Base-by-base conservation (phyloP, 768 basidiomycete species). In the Saitozyma podzolica region DNA sequence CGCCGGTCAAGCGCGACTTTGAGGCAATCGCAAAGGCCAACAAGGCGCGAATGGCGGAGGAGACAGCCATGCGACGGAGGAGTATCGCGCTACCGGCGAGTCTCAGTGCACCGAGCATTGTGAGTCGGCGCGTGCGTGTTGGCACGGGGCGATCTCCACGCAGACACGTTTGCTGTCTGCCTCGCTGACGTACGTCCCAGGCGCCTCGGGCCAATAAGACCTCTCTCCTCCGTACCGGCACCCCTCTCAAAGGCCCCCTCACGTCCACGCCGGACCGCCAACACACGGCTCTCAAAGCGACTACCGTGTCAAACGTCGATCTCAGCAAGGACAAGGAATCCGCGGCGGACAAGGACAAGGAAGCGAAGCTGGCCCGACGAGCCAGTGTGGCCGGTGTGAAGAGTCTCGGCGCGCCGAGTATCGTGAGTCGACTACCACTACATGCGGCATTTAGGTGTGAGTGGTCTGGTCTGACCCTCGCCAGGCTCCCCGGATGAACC, bases 381-480 rank as follows among this genome's bases (percentile, higher is more conserved):
- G 56, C 54, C n/a, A 65, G 59, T 51, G 48, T 69, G 13, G 48
- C 52, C n/a, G 63, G 61, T 42, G 54, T 73, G 9, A 67, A 58
- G 41, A 69, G 68, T 58, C 45, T 73, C 19, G 71, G 59, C 1
- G 64, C 62, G 10, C 71, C 71, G 14, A 63, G 61, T 47, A 73
- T 69, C 11, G 71, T 73, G 43, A 45, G 71, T 66, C 10, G 10
- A 5, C n/a, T 13, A 13, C 13, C n/a, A 5, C n/a, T 13, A 13
- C 13, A 1, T 13, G 20, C 9, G 41, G 9, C 4, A 20, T 39
- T 2, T 0, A 0, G 3, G 14, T 49, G 40, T 41, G 49, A n/a
- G 48, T 51, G 41, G 53, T 50, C 9, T 16, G 14, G 1, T 9
- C 39, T 41, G 29, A 37, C 48, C 43, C 6, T 42, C n/a, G n/a